A percentile compares a stretch with the other conserved stretches of the same genome.
Conservation (phyloP, 106 monocot species). For the Ottelia alismoides region DNA sequence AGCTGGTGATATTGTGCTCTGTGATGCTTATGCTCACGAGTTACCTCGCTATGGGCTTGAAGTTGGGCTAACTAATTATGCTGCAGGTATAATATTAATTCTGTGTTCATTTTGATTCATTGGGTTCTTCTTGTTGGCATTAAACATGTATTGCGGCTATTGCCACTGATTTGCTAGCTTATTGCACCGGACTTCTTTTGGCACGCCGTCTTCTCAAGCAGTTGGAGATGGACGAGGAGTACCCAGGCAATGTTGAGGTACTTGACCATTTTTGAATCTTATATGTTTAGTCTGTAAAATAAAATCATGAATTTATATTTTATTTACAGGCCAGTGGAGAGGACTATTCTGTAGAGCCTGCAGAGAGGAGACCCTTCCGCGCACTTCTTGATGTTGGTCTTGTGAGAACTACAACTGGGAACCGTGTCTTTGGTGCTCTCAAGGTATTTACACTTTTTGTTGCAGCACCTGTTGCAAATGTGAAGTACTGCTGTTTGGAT, state of each 20-base stretch:
- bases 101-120: not conserved
- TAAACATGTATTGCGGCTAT: not conserved
- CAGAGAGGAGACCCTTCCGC: slow-evolving; percentile 93
- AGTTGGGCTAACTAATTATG: slow-evolving; percentile 96
- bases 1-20: slow-evolving; percentile 68
- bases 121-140: not conserved
- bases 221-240: slow-evolving; percentile 79
- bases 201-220: slow-evolving; percentile 77
- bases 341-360: slow-evolving; percentile 83
- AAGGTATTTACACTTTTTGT: too few species aligned
- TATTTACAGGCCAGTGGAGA: slow-evolving; percentile 67
- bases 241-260: slow-evolving; percentile 94
- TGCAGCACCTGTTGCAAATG: too few species aligned
- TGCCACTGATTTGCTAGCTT: slow-evolving; percentile 28
- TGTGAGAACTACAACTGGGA: slow-evolving; percentile 77
- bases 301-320: not conserved
- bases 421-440: slow-evolving; percentile 90
- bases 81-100: slow-evolving; percentile 47
- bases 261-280: not conserved
- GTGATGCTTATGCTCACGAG: slow-evolving; percentile 82
- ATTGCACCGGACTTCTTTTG: slow-evolving; percentile 90
- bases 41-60: slow-evolving; percentile 79
- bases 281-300: not conserved
- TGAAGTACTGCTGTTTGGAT: too few species aligned
- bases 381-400: slow-evolving; percentile 89